Evolutionary conservation across 805 yeast species (phyloP).

Genomic region (Metschnikowia lachancei): DNA sequence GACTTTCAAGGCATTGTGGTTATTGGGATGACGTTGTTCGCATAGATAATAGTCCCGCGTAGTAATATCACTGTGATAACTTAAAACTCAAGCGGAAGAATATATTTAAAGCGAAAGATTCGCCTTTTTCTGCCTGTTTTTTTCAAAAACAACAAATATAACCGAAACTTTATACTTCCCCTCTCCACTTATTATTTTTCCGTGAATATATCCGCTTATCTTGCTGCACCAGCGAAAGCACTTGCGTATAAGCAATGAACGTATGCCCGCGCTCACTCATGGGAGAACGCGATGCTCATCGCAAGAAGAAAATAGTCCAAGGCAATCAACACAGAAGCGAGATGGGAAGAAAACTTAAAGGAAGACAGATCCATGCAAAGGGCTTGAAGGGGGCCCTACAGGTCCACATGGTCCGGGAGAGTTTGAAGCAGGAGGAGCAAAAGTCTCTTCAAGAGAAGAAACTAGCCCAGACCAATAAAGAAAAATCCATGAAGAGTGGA

Average conservation of each 20-base stretch:
- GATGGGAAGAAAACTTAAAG: slow-evolving; percentile 35
- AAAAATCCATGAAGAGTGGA: slow-evolving; percentile 30
- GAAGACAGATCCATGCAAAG: slow-evolving; percentile 28
- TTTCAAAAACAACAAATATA: no score
- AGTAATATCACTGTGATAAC: no score
- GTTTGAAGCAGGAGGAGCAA: slow-evolving; percentile 17
- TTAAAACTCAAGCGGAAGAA: no score
- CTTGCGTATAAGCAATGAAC: slow-evolving; percentile 1
- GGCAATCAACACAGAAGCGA: neutral
- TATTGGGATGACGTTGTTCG: no score
- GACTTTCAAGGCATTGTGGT: no score
- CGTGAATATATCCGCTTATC: no score
- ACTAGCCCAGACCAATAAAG: slow-evolving; percentile 23
- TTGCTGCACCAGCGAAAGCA: neutral
- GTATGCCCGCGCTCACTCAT: neutral
- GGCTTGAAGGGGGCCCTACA: slow-evolving; percentile 40
- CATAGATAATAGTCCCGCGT: no score
- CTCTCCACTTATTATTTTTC: neutral
- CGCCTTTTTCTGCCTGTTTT: no score
- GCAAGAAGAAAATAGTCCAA: neutral
- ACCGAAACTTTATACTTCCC: no score
- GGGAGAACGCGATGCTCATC: slow-evolving; percentile 19
- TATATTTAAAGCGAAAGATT: no score
- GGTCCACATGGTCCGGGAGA: slow-evolving; percentile 27
- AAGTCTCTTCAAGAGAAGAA: slow-evolving; percentile 19